These are phyloP conservation scores for Petrea volubilis DNA, from an alignment of 257 asterid species.

Conservation along the genomic window DNA sequence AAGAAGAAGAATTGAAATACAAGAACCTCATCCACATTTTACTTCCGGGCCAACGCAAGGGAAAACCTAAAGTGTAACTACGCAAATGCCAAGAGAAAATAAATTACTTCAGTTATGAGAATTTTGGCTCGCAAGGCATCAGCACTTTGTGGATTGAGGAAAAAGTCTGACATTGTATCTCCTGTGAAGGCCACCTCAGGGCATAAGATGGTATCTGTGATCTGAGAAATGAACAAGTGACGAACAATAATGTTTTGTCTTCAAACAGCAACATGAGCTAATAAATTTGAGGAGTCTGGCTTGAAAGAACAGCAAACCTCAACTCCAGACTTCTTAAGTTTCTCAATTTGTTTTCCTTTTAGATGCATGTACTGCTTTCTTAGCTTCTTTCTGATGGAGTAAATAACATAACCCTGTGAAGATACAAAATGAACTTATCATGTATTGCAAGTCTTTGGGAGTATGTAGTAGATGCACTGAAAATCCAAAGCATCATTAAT, in stretches of 20 bases:
- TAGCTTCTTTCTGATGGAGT: conserved; percentile 86
- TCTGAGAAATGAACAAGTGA: conserved; percentile 48
- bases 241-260: not conserved
- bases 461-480: not conserved
- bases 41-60: not conserved
- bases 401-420: conserved; percentile 88
- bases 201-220: conserved; percentile 78
- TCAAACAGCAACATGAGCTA: not conserved
- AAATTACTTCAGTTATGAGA: conserved; percentile 85
- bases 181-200: conserved; percentile 99
- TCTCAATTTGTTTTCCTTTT: conserved; percentile 90
- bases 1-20: no score
- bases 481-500: conserved; percentile 8
- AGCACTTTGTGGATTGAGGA: conserved; percentile 79
- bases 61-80: not conserved
- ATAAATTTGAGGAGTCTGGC: conserved; percentile 8
- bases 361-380: conserved; percentile 86
- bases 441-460: not conserved
- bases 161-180: conserved; percentile 84
- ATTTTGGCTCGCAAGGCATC: conserved; percentile 96
- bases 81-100: conserved; percentile 4
- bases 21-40: not conserved
- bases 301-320: conserved; percentile 48
- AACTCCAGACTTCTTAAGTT: conserved; percentile 91
- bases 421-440: not conserved